Evolutionary conservation across 805 yeast genomes (phyloP).

Genomic region (Zygosaccharomyces lentus): DNA sequence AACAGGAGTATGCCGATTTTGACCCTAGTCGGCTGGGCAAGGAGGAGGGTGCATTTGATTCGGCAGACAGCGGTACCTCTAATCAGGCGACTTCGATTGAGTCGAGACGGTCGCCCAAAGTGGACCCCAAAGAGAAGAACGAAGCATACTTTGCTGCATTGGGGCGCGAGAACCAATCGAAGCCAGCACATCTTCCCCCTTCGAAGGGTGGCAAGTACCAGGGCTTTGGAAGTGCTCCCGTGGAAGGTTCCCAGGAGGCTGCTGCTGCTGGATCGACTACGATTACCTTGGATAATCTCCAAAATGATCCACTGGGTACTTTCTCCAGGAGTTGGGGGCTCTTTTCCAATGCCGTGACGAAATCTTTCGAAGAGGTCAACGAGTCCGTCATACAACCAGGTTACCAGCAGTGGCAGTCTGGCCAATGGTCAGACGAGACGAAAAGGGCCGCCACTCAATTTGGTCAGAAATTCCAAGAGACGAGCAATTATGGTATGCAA

Average conservation of each 20-base stretch:
- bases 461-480: slow-evolving; percentile 89
- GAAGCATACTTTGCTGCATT: slow-evolving; percentile 79
- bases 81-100: slow-evolving; percentile 30
- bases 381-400: slow-evolving; percentile 91
- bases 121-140: slow-evolving; percentile 51
- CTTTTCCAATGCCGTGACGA: slow-evolving; percentile 78
- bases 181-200: slow-evolving; percentile 81
- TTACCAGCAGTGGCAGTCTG: slow-evolving; percentile 62
- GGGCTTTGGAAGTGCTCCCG: slow-evolving; percentile 84
- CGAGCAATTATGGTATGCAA: slow-evolving; percentile 70
- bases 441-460: slow-evolving; percentile 93
- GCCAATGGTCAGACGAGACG: slow-evolving; percentile 78
- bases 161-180: slow-evolving; percentile 64
- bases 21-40: slow-evolving; percentile 24
- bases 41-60: slow-evolving; percentile 8
- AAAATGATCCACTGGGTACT: slow-evolving; percentile 86
- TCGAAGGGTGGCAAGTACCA: slow-evolving; percentile 90
- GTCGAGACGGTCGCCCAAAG: slow-evolving; percentile 40
- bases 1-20: slow-evolving; percentile 53
- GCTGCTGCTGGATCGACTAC: slow-evolving; percentile 29
- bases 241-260: slow-evolving; percentile 11
- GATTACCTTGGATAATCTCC: slow-evolving; percentile 64
- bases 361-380: slow-evolving; percentile 79
- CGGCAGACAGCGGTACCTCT: slow-evolving; percentile 1
- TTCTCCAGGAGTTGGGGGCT: slow-evolving; percentile 91